Percentiles rank a stretch among this genome's conserved stretches.
phyloP scores from a whole-genome alignment of 345 rosid genomes.

The Raphanus sativus region DNA sequence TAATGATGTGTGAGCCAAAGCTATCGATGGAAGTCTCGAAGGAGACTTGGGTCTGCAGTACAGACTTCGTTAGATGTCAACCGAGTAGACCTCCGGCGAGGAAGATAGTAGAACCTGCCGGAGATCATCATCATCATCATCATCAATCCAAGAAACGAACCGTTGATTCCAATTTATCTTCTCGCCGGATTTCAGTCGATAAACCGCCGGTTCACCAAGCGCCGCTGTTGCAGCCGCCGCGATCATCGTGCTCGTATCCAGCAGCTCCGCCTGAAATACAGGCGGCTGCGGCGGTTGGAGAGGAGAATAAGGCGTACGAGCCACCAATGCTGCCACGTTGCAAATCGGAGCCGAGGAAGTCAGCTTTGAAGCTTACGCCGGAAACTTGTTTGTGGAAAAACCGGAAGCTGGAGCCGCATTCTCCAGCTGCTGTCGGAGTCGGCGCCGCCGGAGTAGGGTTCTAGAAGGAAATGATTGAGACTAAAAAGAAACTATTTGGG shows the following conservation, averaged over 20 bases:
- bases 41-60: conserved; percentile 93
- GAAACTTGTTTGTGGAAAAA: no score
- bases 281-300: conserved; percentile 45
- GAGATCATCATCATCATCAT: conserved; percentile 3
- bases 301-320: conserved; percentile 54
- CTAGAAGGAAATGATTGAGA: conserved; percentile 23
- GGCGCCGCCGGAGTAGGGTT: conserved; percentile 78
- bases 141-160: conserved; percentile 44
- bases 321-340: conserved; percentile 78
- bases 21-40: conserved; percentile 95
- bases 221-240: conserved; percentile 54
- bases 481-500: conserved; percentile 28
- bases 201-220: conserved; percentile 30
- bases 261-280: conserved; percentile 48
- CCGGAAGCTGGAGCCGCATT: conserved; percentile 57
- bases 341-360: conserved; percentile 26
- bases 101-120: conserved; percentile 22
- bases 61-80: conserved; percentile 72
- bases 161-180: conserved; percentile 39
- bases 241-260: conserved; percentile 89
- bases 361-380: no score
- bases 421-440: conserved; percentile 59
- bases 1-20: conserved; percentile 98
- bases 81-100: conserved; percentile 51
- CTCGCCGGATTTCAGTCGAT: conserved; percentile 36